Base-by-base conservation (phyloP, 345 rosid species). In the Crucihimalaya himalaica region DNA sequence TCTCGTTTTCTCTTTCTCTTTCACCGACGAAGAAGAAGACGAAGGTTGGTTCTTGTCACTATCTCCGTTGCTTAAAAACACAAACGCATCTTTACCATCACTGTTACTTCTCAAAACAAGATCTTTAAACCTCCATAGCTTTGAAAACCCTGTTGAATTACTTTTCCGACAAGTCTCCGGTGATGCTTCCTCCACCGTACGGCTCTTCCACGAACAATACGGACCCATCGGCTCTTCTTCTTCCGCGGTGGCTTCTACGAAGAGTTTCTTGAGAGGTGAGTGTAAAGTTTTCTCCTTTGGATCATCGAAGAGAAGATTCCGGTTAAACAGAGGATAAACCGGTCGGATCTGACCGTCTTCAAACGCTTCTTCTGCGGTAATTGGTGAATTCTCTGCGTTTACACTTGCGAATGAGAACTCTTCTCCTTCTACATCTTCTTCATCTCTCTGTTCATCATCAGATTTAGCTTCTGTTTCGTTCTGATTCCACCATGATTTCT, bases 101-200 rank as follows among this genome's bases (percentile, higher is more conserved):
- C 88, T 85, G 20, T 75, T 82, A 21, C 88, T 85, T 68, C 90
- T 73, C 39, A 57, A 40, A 1, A 89, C 81, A 7, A 93, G 55
- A 42, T 87, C 86, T 40, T 78, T 74, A 9, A 93, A 53, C 70
- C 80, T 87, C 97, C 98, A 86, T 29, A 88, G 84, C 80, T 83
- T 87, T 0, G 93, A 85, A 2, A 82, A 80, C 0, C 90, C 89
- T 0, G 92, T 83, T 0, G 96, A 87, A 10, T 79, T 62, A 59
- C 92, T 89, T 81, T 86, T 86, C 82, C 82, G 80, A 76, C 90
- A 79, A 20, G 71, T 76, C 31, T 71, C 77, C 40, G 83, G 73
- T 3, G 81, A n/a, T 18, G 71, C 68, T 5, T 65, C 69, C 40
- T 35, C 55, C 19, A 40, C 83, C 57, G 11, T 81, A 83, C 2